These are phyloP conservation scores for Gaeumannomyces tritici DNA, from an alignment of 2,329 filamentous ascomycete species.

Conservation along the genomic window DNA sequence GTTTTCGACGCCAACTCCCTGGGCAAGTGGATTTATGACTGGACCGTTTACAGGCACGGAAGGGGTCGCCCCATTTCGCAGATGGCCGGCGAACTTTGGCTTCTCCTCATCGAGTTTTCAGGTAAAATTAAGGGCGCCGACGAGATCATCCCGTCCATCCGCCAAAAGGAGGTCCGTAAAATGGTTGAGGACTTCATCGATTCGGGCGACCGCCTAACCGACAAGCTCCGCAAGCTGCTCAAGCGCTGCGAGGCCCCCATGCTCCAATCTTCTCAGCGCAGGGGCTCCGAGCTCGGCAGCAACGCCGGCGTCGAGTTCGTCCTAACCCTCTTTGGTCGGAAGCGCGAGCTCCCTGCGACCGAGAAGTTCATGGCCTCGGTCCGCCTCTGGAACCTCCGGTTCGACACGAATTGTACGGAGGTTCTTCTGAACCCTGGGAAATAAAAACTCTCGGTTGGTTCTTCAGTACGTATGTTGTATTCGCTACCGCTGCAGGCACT, in stretches of 20 bases:
- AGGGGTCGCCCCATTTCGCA: slow-evolving; percentile 77
- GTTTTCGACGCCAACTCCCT: slow-evolving; percentile 97
- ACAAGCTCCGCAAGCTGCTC: slow-evolving; percentile 75
- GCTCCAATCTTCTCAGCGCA: slow-evolving; percentile 76
- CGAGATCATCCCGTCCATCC: slow-evolving; percentile 64
- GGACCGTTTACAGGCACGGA: slow-evolving; percentile 88
- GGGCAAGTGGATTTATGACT: slow-evolving; percentile 99
- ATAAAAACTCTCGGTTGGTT: slow-evolving; percentile 31
- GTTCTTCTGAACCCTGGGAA: slow-evolving; percentile 58
- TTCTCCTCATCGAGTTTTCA: slow-evolving; percentile 84
- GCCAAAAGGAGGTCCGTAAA: slow-evolving; percentile 63
- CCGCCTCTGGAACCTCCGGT: slow-evolving; percentile 83
- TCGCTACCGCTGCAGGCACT: too few relatives aligned
- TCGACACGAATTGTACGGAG: slow-evolving; percentile 91
- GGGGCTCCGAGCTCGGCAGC: slow-evolving; percentile 71
- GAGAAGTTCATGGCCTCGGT: slow-evolving; percentile 89
- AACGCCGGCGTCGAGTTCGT: slow-evolving; percentile 93
- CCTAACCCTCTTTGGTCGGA: slow-evolving; percentile 86
- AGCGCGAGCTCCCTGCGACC: slow-evolving; percentile 80
- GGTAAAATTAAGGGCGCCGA: slow-evolving; percentile 91
- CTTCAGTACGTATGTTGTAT: too few relatives aligned
- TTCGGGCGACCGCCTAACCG: slow-evolving; percentile 76
- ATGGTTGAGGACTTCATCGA: slow-evolving; percentile 85
- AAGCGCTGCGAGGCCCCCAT: slow-evolving; percentile 91
- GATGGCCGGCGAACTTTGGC: slow-evolving; percentile 89